Conservation (phyloP, 73 alveolate species). For the Stentor coeruleus region DNA sequence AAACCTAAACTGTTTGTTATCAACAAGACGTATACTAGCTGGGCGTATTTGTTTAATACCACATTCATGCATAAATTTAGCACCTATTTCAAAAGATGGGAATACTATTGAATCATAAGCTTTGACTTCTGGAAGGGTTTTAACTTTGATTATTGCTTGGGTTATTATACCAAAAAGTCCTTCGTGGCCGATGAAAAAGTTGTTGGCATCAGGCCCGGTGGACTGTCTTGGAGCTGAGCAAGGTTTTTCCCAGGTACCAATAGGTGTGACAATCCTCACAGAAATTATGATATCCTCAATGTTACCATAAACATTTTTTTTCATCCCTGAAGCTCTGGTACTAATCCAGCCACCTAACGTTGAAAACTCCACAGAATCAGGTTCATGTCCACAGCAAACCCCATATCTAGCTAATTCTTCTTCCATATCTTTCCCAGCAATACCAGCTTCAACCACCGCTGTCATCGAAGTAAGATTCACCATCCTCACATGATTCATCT, state of each 20-base stretch:
- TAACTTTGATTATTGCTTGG: slow-evolving; percentile 69
- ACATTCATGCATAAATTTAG: slow-evolving; percentile 74
- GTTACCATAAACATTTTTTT: slow-evolving; percentile 90
- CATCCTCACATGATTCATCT: slow-evolving; percentile 72
- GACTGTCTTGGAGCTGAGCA: slow-evolving; percentile 80
- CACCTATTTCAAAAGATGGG: slow-evolving; percentile 82
- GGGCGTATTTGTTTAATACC: slow-evolving; percentile 70
- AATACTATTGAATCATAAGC: slow-evolving; percentile 71
- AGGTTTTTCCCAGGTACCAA: slow-evolving; percentile 58
- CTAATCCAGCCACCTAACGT: slow-evolving; percentile 90
- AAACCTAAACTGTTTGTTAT: slow-evolving; percentile 72
- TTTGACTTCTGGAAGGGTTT: slow-evolving; percentile 61
- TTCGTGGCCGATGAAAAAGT: slow-evolving; percentile 72
- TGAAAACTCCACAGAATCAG: slow-evolving; percentile 86
- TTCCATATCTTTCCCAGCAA: slow-evolving; percentile 81
- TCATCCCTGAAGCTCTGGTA: slow-evolving; percentile 94
- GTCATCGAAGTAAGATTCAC: slow-evolving; percentile 80
- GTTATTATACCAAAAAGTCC: slow-evolving; percentile 83
- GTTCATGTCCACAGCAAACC: slow-evolving; percentile 86
- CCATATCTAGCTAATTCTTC: slow-evolving; percentile 80
- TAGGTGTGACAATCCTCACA: slow-evolving; percentile 74
- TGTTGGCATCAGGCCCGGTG: slow-evolving; percentile 79
- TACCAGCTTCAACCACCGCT: slow-evolving; percentile 89
- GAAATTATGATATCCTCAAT: slow-evolving; percentile 84
- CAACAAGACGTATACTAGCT: slow-evolving; percentile 82